A percentile compares a stretch with the other conserved stretches of the same genome.
These are phyloP conservation scores for Xanthoparmelia taractica DNA, from an alignment of 495 filamentous ascomycete genomes.

Conservation along the genomic window DNA sequence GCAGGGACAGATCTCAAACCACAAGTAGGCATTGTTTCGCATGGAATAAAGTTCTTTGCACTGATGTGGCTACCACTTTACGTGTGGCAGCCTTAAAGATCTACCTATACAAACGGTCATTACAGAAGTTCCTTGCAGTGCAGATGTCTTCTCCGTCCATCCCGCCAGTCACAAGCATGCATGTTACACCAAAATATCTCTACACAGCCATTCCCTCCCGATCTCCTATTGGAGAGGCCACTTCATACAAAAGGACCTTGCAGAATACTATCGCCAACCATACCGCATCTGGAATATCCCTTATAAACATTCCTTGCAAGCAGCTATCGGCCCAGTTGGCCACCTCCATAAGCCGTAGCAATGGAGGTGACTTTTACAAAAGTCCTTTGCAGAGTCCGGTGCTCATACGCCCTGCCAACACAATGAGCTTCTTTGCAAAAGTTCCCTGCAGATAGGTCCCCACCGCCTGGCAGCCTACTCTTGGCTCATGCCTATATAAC, in stretches of 20 bases:
- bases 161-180: neutral
- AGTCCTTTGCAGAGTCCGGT: neutral
- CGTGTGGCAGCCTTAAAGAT: neutral
- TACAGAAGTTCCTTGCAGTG: slow-evolving; percentile 1
- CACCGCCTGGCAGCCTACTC: neutral
- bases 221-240: neutral
- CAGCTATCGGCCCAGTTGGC: neutral
- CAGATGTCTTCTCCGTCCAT: neutral
- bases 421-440: neutral
- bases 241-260: slow-evolving; percentile 2
- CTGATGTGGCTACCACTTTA: no score
- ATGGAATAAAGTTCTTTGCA: neutral
- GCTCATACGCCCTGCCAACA: neutral
- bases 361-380: neutral
- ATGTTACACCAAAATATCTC: neutral
- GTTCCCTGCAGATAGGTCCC: neutral
- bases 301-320: neutral
- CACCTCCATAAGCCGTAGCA: neutral
- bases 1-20: no score
- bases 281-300: neutral
- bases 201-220: neutral
- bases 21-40: no score
- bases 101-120: no score
- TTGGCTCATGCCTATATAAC: slow-evolving; percentile 2
- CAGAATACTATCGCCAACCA: neutral